Percentiles rank a stretch among this genome's conserved stretches.
phyloP scores from a whole-genome alignment of 305 asterid genomes.

The Fraxinus platypoda region DNA sequence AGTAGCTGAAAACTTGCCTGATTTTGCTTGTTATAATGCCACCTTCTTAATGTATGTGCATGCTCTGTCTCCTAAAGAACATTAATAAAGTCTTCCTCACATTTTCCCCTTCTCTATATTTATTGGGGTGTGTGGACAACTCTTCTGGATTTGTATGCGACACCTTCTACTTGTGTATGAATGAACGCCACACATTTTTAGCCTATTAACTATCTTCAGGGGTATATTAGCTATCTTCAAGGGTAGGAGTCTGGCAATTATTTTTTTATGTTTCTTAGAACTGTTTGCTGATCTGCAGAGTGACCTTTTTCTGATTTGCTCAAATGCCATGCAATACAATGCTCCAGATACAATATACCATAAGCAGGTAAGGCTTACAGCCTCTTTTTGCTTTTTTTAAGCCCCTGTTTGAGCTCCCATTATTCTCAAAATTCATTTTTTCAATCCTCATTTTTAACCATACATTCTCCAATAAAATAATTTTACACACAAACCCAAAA shows the following conservation, averaged over 20 bases:
- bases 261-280: neutral
- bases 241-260: neutral
- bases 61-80: neutral
- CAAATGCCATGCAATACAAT: constrained; percentile 96
- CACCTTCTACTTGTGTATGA: neutral
- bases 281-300: constrained; percentile 48
- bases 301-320: constrained; percentile 80
- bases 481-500: neutral
- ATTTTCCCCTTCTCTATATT: neutral
- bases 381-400: neutral
- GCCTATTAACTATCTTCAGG: constrained; percentile 1
- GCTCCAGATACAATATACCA: constrained; percentile 81
- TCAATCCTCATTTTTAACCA: neutral
- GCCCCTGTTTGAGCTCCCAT: neutral
- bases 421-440: neutral
- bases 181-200: neutral
- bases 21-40: constrained; percentile 1
- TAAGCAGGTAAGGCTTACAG: constrained; percentile 62
- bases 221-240: constrained; percentile 6
- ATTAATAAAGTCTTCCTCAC: neutral
- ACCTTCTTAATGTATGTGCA: neutral
- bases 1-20: constrained; percentile 6
- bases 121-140: neutral
- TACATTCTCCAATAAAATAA: neutral
- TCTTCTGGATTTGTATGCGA: neutral